Evolutionary conservation across 148 eudicot species (phyloP), one percentile per base, ranked within the genome.

Genomic region (Vaccinium corymbosum): DNA sequence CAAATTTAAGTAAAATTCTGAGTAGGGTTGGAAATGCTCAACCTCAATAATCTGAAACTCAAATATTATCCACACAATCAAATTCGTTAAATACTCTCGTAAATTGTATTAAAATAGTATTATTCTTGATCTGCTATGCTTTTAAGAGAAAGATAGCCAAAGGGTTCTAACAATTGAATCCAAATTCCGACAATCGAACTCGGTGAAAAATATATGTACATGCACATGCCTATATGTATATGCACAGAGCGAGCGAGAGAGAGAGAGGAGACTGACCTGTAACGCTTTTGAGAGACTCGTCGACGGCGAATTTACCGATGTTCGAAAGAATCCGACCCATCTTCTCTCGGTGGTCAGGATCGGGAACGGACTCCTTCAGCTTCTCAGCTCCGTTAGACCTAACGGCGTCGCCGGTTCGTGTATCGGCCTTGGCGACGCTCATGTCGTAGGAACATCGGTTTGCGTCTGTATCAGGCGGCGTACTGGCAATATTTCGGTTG

Each of bases 241-340:
- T 22, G 20, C 59, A 73, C 1, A 82, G 17, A 29, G 16, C 79
- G 15, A 84, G 71, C 22, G 71, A 68, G 1, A 16, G 15, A 82
- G 15, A 82, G 3, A 55, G 80, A 38, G 46, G 83, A 38, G 22
- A 83, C 59, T 16, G 12, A 87, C 88, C 85, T 12, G 78, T 72
- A 19, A 85, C 78, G 83, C 86, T 83, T 82, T 87, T 87, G 46
- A 87, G 88, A 64, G 91, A 84, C 29, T 89, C 90, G 13, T 87
- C 85, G 20, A 89, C 84, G 76, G 89, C 85, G 55, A 86, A 83
- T 49, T 85, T 86, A 29, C 87, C 83, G 82, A 89, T 38, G 64
- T 75, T 81, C 48, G 84, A 12, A 12, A 88, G 74, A 32, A 85
- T 42, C 42, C 80, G 82, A 56, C 82, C 76, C 46, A 88, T 76